Conservation (phyloP, 352 stramenopile genomes). For the Nothophytophthora sp. region DNA sequence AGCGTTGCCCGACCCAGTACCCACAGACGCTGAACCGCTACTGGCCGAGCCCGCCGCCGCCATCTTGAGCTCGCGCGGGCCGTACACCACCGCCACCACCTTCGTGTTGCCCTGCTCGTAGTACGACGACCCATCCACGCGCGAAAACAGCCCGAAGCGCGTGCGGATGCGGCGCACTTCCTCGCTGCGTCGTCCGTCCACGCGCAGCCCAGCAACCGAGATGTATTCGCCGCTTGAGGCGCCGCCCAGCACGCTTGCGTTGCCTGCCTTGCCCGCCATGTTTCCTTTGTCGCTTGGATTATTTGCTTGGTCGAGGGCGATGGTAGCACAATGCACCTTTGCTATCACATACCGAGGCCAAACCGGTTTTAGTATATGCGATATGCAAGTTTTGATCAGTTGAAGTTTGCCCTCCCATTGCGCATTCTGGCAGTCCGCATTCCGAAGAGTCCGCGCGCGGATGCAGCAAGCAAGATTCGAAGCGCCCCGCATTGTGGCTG, state of each 20-base stretch:
- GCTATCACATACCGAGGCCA: neutral
- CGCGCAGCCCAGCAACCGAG: conserved; percentile 79
- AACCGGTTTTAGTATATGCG: conserved; percentile 1
- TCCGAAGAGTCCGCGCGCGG: neutral
- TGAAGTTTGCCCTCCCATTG: neutral
- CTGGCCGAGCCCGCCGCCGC: conserved; percentile 29
- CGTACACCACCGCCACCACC: conserved; percentile 86
- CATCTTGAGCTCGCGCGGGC: conserved; percentile 75
- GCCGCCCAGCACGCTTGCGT: conserved; percentile 54
- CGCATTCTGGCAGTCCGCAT: conserved; percentile 3
- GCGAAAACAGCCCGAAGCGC: conserved; percentile 75
- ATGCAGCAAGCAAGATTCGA: no score
- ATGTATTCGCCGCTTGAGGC: conserved; percentile 75
- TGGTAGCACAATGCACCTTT: no score
- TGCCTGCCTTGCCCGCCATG: conserved; percentile 67
- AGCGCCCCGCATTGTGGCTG: no score
- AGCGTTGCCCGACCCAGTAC: conserved; percentile 59
- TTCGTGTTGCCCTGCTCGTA: conserved; percentile 84
- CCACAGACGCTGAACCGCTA: conserved; percentile 40
- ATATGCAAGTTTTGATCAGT: neutral
- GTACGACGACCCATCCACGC: conserved; percentile 77
- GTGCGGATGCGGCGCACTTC: conserved; percentile 85
- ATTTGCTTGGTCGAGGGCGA: conserved; percentile 17
- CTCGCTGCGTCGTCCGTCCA: conserved; percentile 82
- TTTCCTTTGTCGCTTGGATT: no score